phyloP scores from a whole-genome alignment of 495 filamentous ascomycete genomes.

The Tuber microsphaerosporum region DNA sequence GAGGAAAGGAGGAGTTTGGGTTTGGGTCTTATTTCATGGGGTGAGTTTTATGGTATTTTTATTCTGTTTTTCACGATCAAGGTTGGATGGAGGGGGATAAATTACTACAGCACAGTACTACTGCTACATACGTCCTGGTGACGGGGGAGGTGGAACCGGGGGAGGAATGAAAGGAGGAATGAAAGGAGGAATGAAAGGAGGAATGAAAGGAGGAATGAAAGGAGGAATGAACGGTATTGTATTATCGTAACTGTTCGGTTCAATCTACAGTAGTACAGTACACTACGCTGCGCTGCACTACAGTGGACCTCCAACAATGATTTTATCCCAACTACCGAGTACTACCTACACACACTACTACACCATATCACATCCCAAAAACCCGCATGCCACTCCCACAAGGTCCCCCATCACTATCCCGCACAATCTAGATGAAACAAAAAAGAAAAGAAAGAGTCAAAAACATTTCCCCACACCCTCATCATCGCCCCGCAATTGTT shows the following conservation, averaged over 20 bases:
- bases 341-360: not conserved
- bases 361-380: not conserved
- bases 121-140: not conserved
- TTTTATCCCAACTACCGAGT: not conserved
- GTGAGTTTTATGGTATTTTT: not conserved
- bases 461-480: not conserved
- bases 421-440: not conserved
- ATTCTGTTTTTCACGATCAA: not conserved
- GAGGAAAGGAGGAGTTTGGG: constrained; percentile 4
- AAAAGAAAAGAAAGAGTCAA: not conserved
- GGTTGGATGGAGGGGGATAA: not conserved
- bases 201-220: not conserved
- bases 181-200: not conserved
- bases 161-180: not conserved
- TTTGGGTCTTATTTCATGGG: not conserved
- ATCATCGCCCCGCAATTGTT: not conserved
- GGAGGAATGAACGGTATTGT: not conserved
- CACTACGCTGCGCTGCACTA: not conserved
- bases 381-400: too few species aligned
- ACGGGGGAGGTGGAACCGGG: not conserved
- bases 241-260: not conserved
- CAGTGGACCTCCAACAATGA: not conserved
- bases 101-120: not conserved
- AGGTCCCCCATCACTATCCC: too few species aligned
- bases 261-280: not conserved